Conservation (phyloP, 345 rosid genomes). For the Erodium maritimum region DNA sequence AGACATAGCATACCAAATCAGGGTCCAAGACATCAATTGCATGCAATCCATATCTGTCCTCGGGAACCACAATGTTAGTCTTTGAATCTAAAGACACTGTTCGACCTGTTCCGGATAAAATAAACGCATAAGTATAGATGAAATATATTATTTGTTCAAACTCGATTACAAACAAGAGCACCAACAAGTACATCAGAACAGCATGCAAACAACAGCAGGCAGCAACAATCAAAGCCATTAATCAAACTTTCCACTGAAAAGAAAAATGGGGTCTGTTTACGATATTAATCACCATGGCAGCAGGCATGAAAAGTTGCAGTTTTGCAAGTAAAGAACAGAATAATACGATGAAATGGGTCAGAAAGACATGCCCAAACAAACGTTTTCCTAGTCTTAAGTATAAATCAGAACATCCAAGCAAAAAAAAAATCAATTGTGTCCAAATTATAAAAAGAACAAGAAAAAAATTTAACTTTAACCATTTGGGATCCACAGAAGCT, state of each 20-base stretch:
- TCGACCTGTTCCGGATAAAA: conserved; percentile 40
- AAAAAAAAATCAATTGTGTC: no score
- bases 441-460: no score
- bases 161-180: no score
- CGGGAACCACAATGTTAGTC: conserved; percentile 61
- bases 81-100: conserved; percentile 60
- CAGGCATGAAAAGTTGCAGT: not conserved
- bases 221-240: no score
- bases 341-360: not conserved
- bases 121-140: not conserved
- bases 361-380: not conserved
- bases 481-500: not conserved
- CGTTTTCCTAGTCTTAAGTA: not conserved
- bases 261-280: no score
- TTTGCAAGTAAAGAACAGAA: not conserved
- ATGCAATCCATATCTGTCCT: conserved; percentile 72
- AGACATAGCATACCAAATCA: conserved; percentile 50
- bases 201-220: no score
- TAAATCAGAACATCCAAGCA: not conserved
- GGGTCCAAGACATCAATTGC: conserved; percentile 94
- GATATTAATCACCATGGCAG: no score
- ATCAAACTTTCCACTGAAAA: no score
- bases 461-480: no score
- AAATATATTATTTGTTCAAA: not conserved
- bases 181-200: no score